phyloP scores from a whole-genome alignment of 305 asterid species.

The Galium porrigens region DNA sequence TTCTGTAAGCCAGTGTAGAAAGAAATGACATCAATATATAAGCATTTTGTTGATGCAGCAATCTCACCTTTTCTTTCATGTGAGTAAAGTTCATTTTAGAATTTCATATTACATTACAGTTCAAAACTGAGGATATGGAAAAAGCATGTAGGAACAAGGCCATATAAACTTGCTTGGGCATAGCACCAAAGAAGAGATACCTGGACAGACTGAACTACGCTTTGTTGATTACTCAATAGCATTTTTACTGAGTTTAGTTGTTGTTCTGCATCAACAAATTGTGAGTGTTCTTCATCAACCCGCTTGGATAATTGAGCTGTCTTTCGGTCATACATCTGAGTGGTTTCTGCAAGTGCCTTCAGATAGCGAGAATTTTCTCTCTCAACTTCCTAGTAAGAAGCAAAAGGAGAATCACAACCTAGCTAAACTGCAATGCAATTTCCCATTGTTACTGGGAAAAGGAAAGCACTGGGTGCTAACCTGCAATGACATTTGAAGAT shows the following conservation, averaged over 20 bases:
- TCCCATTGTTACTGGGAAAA: background rate
- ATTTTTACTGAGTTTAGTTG: slow-evolving; percentile 32
- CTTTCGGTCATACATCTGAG: slow-evolving; percentile 64
- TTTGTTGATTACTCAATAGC: slow-evolving; percentile 31
- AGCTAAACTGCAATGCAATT: background rate
- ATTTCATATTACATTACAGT: background rate
- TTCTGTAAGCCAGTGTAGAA: slow-evolving; percentile 17
- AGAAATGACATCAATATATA: background rate
- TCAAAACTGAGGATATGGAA: background rate
- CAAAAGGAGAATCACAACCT: slow-evolving; percentile 13
- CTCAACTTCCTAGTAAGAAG: slow-evolving; percentile 36
- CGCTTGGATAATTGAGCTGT: slow-evolving; percentile 38
- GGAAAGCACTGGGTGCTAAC: slow-evolving; percentile 22
- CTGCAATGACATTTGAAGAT: slow-evolving; percentile 38
- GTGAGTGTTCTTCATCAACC: slow-evolving; percentile 37
- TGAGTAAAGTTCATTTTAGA: background rate
- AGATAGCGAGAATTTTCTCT: slow-evolving; percentile 42
- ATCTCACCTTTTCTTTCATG: background rate
- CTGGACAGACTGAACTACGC: slow-evolving; percentile 45
- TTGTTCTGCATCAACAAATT: slow-evolving; percentile 31
- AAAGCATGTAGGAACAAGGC: background rate
- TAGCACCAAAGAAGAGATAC: slow-evolving; percentile 20
- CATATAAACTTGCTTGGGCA: background rate
- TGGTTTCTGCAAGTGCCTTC: slow-evolving; percentile 52
- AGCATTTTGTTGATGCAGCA: slow-evolving; percentile 2